Evolutionary conservation across 2,329 filamentous ascomycete genomes (phyloP), one percentile per base, ranked within the genome.

Genomic region (Colletotrichum orbiculare): DNA sequence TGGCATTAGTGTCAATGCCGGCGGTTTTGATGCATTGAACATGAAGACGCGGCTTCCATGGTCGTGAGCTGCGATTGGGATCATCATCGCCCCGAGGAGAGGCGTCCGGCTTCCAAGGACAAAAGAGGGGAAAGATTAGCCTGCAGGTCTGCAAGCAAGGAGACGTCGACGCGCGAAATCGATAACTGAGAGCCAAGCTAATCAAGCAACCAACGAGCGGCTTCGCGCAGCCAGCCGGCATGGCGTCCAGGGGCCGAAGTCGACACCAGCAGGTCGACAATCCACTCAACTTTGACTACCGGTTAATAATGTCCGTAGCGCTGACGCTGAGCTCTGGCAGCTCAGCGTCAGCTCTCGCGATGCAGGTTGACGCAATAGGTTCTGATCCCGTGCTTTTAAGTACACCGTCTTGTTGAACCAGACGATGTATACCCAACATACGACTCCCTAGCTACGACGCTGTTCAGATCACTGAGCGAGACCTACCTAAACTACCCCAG

Each of bases 201-300:
- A 48, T 48, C 55, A 56, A 56, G 52, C 45, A 62, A 47, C 62
- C 6, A 62, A 54, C 39, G 34, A 10, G 45, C 37, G 35, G 41
- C 13, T 33, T 39, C 49, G 48, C 15, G 17, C 17, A 60, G 39
- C 39, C 50, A 55, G 46, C 61, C 45, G 63, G 35, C 52, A 47
- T 65, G 57, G 60, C 60, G 48, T 41, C 25, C 54, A 58, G 43
- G 60, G 48, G 43, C 38, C 43, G 54, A 54, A 43, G 38, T 37
- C 60, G 45, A 46, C 60, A 64, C 54, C 25, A 25, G 25, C 25
- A 25, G 25, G 25, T 42, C 17, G 35, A 41, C 35, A 15, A 34
- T 39, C 33, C 48, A 42, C 13, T 8, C 53, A 53, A 53, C 52
- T 62, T 45, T 54, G 57, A 54, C 34, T 53, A 48, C 57, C 42